A percentile compares a stretch with the other conserved stretches of the same genome.
Evolutionary conservation across 306 rosid species (phyloP).

Genomic region (Pachyrhizus erosus): DNA sequence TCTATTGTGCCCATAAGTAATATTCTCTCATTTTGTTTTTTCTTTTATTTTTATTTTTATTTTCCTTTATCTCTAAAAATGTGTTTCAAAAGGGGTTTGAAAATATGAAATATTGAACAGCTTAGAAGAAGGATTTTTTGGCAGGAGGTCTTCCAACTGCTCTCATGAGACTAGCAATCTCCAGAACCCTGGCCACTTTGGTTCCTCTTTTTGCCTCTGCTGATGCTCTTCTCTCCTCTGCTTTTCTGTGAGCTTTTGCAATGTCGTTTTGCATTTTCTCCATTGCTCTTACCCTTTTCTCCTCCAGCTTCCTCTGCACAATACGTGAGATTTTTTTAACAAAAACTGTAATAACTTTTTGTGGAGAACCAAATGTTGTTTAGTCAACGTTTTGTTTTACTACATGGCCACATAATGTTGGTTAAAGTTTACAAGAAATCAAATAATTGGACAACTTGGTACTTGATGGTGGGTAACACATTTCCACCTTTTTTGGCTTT

Average conservation of each 20-base stretch:
- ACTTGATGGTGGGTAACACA: slow-evolving; percentile 24
- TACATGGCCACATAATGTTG: background rate
- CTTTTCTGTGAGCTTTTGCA: slow-evolving; percentile 85
- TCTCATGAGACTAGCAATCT: slow-evolving; percentile 81
- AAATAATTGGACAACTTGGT: background rate
- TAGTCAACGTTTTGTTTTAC: slow-evolving; percentile 26
- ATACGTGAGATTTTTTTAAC: background rate
- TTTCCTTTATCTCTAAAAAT: slow-evolving; percentile 19
- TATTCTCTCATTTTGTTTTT: background rate
- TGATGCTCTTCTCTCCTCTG: slow-evolving; percentile 93
- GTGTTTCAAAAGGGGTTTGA: background rate
- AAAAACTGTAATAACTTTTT: background rate
- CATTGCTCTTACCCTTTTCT: slow-evolving; percentile 83
- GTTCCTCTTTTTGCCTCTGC: slow-evolving; percentile 94
- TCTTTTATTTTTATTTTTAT: background rate
- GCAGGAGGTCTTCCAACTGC: slow-evolving; percentile 93
- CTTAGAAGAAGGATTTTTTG: slow-evolving; percentile 82
- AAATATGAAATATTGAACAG: slow-evolving; percentile 16
- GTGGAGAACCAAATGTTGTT: background rate
- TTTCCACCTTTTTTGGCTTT: slow-evolving; percentile 4
- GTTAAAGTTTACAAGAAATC: background rate
- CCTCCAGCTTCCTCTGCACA: slow-evolving; percentile 92
- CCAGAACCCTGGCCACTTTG: slow-evolving; percentile 79
- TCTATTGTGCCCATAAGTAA: background rate
- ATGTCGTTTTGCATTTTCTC: slow-evolving; percentile 88